phyloP scores from a whole-genome alignment of 495 filamentous ascomycete species.

The Penicillium psychrofluorescens region DNA sequence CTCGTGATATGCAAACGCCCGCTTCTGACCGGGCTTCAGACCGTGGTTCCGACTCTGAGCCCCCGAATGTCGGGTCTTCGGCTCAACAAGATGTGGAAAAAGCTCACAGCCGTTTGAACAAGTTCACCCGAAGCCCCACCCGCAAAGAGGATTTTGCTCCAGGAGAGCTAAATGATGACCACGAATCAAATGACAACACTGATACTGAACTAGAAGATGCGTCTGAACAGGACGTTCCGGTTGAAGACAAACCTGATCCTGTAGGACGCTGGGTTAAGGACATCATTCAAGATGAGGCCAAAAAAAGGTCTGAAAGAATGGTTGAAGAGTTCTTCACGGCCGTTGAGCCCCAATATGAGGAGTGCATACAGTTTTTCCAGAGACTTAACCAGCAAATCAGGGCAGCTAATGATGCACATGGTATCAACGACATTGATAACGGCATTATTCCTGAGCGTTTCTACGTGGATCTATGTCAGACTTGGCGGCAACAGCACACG shows the following conservation, averaged over 20 bases:
- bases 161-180: not conserved
- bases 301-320: not conserved
- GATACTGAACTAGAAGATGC: not conserved
- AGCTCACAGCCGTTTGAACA: not conserved
- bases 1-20: not conserved
- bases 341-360: not conserved
- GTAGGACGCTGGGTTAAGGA: conserved; percentile 1
- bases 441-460: not conserved
- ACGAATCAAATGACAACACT: not conserved
- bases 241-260: not conserved
- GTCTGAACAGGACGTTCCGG: not conserved
- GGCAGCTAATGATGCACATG: not conserved
- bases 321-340: conserved; percentile 3
- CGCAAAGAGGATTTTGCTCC: not conserved
- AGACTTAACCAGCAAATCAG: conserved; percentile 1
- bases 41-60: too few species aligned
- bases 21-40: not conserved
- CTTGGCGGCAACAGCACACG: not conserved
- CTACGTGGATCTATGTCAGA: not conserved
- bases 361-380: not conserved
- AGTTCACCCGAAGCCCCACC: not conserved
- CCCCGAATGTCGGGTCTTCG: too few species aligned
- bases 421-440: not conserved
- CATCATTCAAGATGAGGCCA: not conserved
- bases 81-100: not conserved